phyloP scores from a whole-genome alignment of 2,329 filamentous ascomycete genomes.

The Ophiostoma pallidulum region DNA sequence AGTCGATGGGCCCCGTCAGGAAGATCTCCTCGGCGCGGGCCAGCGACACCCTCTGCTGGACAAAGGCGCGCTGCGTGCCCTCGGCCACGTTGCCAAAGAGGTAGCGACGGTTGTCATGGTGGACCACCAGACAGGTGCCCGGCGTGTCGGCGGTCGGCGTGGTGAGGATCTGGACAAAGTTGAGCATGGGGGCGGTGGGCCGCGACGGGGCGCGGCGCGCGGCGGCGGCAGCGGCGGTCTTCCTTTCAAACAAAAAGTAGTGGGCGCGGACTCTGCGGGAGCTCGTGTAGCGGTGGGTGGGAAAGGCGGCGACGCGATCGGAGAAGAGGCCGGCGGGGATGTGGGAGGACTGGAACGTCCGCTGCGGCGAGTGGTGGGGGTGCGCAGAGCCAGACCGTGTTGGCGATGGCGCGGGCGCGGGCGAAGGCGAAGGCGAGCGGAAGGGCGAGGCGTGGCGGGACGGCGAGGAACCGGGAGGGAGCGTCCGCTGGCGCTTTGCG shows the following conservation, averaged over 20 bases:
- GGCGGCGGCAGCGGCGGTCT: not conserved
- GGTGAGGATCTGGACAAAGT: slow-evolving; percentile 63
- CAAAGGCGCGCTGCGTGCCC: slow-evolving; percentile 70
- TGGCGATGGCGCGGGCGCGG: not conserved
- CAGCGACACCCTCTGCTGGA: slow-evolving; percentile 57
- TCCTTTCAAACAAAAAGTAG: slow-evolving; percentile 11
- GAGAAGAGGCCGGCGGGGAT: slow-evolving; percentile 8
- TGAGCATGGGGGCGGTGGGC: slow-evolving; percentile 49
- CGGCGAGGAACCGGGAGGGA: not conserved
- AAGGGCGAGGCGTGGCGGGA: not conserved
- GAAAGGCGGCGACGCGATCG: not conserved
- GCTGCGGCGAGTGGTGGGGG: not conserved
- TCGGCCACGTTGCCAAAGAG: slow-evolving; percentile 75
- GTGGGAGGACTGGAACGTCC: not conserved
- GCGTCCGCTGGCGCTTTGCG: slow-evolving; percentile 9
- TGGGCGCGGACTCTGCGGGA: not conserved
- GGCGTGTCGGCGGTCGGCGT: slow-evolving; percentile 82
- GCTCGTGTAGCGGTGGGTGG: not conserved
- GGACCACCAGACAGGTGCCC: slow-evolving; percentile 66
- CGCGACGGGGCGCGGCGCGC: not conserved
- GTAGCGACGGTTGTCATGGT: slow-evolving; percentile 76
- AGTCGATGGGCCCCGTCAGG: slow-evolving; percentile 66
- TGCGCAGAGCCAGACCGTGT: not conserved
- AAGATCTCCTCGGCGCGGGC: slow-evolving; percentile 68
- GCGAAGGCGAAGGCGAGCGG: not conserved